Conservation (phyloP, 371 early-diverging fungal genomes). For the Syncephalis fuscata region DNA sequence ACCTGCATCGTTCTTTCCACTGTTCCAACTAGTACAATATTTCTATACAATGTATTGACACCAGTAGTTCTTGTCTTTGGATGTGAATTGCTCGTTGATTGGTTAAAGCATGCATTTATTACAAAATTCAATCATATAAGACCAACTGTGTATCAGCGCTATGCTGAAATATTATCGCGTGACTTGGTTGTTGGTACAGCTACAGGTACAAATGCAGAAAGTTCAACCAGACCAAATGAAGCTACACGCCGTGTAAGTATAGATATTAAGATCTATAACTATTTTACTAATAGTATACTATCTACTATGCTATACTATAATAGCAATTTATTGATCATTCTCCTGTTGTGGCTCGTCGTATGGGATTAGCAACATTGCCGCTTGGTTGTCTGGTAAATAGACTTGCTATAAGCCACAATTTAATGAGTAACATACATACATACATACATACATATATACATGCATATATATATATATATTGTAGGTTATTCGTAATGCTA, state of each 20-base stretch:
- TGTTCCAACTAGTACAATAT: conserved; percentile 26
- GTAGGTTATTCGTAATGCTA: conserved; percentile 38
- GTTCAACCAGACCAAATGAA: conserved; percentile 1
- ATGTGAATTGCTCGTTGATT: conserved; percentile 88
- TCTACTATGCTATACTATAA: too few species aligned
- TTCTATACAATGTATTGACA: conserved; percentile 23
- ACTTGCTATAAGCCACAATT: too few species aligned
- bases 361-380: conserved; percentile 83
- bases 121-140: conserved; percentile 91
- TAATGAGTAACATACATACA: too few species aligned
- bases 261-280: too few species aligned
- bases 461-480: conserved; percentile 8
- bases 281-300: too few species aligned
- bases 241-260: neutral
- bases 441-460: neutral
- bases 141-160: conserved; percentile 73
- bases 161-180: conserved; percentile 70
- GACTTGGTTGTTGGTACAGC: conserved; percentile 45
- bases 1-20: conserved; percentile 37
- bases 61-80: conserved; percentile 73
- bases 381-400: conserved; percentile 63
- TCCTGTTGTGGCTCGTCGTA: conserved; percentile 70
- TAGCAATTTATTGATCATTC: conserved; percentile 61
- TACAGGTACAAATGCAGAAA: neutral
- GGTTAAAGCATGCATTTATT: conserved; percentile 96